Base-by-base conservation (phyloP, 805 yeast species). In the Kuraishia capsulata region DNA sequence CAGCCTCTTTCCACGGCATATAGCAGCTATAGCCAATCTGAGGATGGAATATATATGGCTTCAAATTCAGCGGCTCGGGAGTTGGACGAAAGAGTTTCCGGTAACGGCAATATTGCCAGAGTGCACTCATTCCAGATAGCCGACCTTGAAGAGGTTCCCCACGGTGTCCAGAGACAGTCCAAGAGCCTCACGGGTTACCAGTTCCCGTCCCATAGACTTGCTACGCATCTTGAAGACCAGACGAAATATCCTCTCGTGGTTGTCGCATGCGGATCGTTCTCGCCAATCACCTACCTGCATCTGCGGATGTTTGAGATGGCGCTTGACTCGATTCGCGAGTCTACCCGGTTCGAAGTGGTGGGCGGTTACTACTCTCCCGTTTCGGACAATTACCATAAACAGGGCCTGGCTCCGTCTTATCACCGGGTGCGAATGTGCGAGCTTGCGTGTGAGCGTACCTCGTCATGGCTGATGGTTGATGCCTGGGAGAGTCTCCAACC, bases 261-360 rank as follows among this genome's bases (percentile, higher is more conserved):
- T 38, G 97, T 92, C 20, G 97, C 97, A 1, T 92, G 98, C 62
- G 98, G 98, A 6, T 87, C 96, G 2, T 92, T 90, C 54, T 84
- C 95, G 2, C 98, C 98, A 25, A 80, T 92, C 39, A 92, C 98
- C 0, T 92, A 92, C 59, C 66, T 92, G 40, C 98, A 92, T 61
- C 65, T 92, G 52, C 73, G 98, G 41, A 92, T 92, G 97, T 92
- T 92, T 58, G 98, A 92, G 62, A 92, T 92, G 98, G 98, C 98
- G 0, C 64, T 92, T 51, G 98, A 92, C 57, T 78, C 94, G 6
- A 83, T 92, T 36, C 67, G 85, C 34, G 98, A 92, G 59, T 88
- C 81, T 47, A 92, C 97, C 2, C 64, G 90, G 45, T 92, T 88
- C 53, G 98, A 92, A 62, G 96, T 92, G 25, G 75, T 92, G 48